Percentiles rank a stretch among this genome's conserved stretches.
These are phyloP conservation scores for Suillus subalutaceus DNA, from an alignment of 768 basidiomycete genomes.

Conservation along the genomic window DNA sequence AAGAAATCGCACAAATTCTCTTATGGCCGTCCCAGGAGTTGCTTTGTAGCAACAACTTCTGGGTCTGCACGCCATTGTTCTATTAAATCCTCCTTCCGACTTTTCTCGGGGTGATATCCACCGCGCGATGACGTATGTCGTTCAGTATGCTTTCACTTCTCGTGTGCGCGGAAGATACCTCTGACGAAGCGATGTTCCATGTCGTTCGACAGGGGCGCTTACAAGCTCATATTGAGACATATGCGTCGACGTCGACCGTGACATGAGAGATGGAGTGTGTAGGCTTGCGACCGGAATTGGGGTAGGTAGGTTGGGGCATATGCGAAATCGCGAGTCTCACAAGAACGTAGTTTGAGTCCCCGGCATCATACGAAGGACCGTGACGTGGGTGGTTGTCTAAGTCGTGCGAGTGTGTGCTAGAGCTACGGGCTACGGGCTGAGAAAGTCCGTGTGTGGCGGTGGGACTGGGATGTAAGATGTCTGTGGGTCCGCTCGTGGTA, in stretches of 20 bases:
- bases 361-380: neutral
- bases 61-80: constrained; percentile 37
- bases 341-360: constrained; percentile 20
- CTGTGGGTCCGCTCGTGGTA: constrained; percentile 31
- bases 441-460: constrained; percentile 24
- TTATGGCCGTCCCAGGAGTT: constrained; percentile 24
- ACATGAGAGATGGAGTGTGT: constrained; percentile 26
- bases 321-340: constrained; percentile 33
- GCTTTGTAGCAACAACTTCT: constrained; percentile 21
- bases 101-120: constrained; percentile 22
- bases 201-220: constrained; percentile 23
- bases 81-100: constrained; percentile 28
- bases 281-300: constrained; percentile 14
- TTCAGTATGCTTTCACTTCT: constrained; percentile 30
- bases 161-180: constrained; percentile 21
- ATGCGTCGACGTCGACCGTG: constrained; percentile 30
- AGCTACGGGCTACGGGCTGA: constrained; percentile 19
- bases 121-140: constrained; percentile 21
- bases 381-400: constrained; percentile 15
- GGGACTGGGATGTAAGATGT: constrained; percentile 26
- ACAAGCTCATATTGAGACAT: constrained; percentile 36
- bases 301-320: constrained; percentile 24
- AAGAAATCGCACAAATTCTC: constrained; percentile 9
- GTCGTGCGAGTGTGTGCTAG: constrained; percentile 19
- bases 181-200: constrained; percentile 29